Conservation (phyloP, 2,329 filamentous ascomycete species). For the Penicillium sp. region DNA sequence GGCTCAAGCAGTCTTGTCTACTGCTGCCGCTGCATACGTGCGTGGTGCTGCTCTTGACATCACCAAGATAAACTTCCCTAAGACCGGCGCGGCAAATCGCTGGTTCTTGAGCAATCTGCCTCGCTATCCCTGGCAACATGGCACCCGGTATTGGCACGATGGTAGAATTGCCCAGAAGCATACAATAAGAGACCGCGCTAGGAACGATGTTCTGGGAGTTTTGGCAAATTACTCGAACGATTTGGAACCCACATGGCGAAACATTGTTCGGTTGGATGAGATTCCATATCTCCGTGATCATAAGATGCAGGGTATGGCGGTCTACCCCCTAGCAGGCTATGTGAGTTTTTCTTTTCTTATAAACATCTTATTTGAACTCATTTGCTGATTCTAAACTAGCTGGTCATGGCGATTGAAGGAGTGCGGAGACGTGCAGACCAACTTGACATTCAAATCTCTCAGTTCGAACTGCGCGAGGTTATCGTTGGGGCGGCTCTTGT, state of each 20-base stretch:
- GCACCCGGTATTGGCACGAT: constrained; percentile 46
- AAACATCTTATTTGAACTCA: neutral
- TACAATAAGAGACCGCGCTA: constrained; percentile 15
- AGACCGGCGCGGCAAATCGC: constrained; percentile 13
- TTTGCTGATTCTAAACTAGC: neutral
- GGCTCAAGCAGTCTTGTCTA: constrained; percentile 23
- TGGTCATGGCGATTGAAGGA: constrained; percentile 35
- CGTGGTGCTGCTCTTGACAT: constrained; percentile 19
- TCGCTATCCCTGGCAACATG: constrained; percentile 53
- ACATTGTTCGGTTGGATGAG: constrained; percentile 26
- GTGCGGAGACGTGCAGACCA: constrained; percentile 30
- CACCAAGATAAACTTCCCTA: constrained; percentile 20
- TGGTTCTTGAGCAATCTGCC: constrained; percentile 38
- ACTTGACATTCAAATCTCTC: constrained; percentile 38
- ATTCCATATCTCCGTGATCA: constrained; percentile 30
- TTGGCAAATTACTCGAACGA: constrained; percentile 27
- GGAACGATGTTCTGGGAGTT: constrained; percentile 31
- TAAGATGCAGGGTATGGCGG: constrained; percentile 35
- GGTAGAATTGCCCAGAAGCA: constrained; percentile 41
- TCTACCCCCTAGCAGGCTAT: constrained; percentile 30
- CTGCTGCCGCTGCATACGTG: constrained; percentile 21
- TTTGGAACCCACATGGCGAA: constrained; percentile 29
- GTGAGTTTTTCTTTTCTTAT: constrained; percentile 1
- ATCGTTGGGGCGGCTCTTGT: constrained; percentile 51
- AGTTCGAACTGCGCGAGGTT: constrained; percentile 52